A percentile compares a stretch with the other conserved stretches of the same genome.
phyloP scores from a whole-genome alignment of 768 basidiomycete species.

The Coprinopsis sp. region DNA sequence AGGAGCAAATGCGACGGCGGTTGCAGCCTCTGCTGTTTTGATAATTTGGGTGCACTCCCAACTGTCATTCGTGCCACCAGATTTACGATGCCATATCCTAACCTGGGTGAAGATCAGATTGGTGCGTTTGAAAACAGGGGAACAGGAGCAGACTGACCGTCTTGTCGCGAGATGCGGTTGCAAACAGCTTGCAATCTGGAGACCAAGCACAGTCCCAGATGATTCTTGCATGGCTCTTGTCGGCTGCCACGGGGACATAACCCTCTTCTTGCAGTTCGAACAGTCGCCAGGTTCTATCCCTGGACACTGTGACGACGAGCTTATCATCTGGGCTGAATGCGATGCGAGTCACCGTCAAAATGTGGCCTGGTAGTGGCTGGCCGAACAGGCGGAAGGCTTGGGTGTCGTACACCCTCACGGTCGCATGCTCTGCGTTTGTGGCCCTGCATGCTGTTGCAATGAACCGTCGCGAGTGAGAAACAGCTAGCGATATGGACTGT shows the following conservation, averaged over 20 bases:
- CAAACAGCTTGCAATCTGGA: constrained; percentile 71
- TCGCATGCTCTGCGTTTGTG: constrained; percentile 82
- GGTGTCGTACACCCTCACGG: constrained; percentile 78
- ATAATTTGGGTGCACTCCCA: constrained; percentile 63
- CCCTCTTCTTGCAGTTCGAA: constrained; percentile 53
- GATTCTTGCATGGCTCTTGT: constrained; percentile 88
- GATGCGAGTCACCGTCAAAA: constrained; percentile 85
- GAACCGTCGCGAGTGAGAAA: constrained; percentile 62
- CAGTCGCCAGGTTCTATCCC: constrained; percentile 90
- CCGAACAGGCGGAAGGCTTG: constrained; percentile 67
- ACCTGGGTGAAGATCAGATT: constrained; percentile 44
- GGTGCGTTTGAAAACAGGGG: not conserved
- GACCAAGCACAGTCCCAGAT: constrained; percentile 97
- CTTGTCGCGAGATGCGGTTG: constrained; percentile 93
- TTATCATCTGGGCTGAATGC: constrained; percentile 85
- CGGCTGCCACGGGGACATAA: constrained; percentile 57
- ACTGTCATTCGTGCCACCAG: constrained; percentile 25
- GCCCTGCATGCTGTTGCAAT: constrained; percentile 92
- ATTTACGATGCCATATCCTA: constrained; percentile 66
- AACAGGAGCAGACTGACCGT: constrained; percentile 47
- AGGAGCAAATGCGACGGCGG: constrained; percentile 64
- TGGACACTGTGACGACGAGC: constrained; percentile 76
- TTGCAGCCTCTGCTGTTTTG: constrained; percentile 72
- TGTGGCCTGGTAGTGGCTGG: constrained; percentile 73
- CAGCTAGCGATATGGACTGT: constrained; percentile 76